Percentiles rank a stretch among this genome's conserved stretches.
phyloP scores from a whole-genome alignment of 106 monocot genomes.

The Dioscorea alata region DNA sequence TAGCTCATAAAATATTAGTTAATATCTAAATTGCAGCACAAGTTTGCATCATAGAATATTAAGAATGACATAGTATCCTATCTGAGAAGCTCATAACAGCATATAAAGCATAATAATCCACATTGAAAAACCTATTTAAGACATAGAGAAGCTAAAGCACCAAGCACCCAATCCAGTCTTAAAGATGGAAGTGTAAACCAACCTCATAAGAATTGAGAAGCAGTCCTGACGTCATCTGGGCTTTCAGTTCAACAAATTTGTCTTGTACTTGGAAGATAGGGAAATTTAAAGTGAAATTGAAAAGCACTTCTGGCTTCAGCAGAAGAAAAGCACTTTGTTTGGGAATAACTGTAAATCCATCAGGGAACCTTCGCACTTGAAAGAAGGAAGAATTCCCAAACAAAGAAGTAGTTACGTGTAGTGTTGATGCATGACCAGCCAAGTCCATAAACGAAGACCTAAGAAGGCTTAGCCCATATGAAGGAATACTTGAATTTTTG shows the following conservation, averaged over 20 bases:
- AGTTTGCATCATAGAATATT: neutral
- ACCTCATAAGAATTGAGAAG: constrained; percentile 82
- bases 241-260: constrained; percentile 58
- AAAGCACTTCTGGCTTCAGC: constrained; percentile 60
- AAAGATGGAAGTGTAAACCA: constrained; percentile 1
- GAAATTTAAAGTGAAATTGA: constrained; percentile 89
- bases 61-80: neutral
- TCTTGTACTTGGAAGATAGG: constrained; percentile 61
- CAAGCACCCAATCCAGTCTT: neutral
- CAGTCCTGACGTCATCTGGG: constrained; percentile 77
- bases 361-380: constrained; percentile 78
- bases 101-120: too few species aligned
- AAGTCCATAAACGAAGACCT: constrained; percentile 62
- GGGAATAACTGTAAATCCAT: constrained; percentile 86
- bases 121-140: too few species aligned
- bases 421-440: constrained; percentile 45
- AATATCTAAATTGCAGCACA: neutral
- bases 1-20: neutral
- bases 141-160: too few species aligned
- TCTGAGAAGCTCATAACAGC: neutral
- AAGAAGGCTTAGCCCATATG: constrained; percentile 62
- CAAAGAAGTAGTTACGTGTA: constrained; percentile 59
- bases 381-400: constrained; percentile 85
- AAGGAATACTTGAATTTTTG: constrained; percentile 51
- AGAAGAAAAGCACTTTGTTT: constrained; percentile 76